Evolutionary conservation across 139 green algal species (phyloP).

Genomic region (Eudorina sp.): DNA sequence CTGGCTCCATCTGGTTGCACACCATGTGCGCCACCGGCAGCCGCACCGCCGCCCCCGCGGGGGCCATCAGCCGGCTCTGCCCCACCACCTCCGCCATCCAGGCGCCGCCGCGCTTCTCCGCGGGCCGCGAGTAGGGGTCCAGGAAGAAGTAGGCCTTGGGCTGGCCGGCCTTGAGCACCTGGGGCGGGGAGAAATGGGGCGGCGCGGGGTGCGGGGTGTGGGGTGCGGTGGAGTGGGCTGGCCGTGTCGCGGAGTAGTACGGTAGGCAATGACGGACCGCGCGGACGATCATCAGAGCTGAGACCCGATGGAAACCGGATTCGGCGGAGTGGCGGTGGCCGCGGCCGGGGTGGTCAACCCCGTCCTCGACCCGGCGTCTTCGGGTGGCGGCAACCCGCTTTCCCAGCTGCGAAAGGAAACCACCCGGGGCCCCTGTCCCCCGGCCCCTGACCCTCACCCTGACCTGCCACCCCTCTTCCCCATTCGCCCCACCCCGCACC

Average conservation of each 20-base stretch:
- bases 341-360: no score
- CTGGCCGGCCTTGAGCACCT: slow-evolving; percentile 26
- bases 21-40: slow-evolving; percentile 98
- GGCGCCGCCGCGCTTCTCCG: slow-evolving; percentile 96
- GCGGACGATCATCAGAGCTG: no score
- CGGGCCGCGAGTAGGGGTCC: slow-evolving; percentile 93
- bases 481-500: background rate
- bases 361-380: no score
- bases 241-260: no score
- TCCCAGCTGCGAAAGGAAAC: no score
- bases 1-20: slow-evolving; percentile 92
- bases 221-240: no score
- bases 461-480: background rate
- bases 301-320: no score
- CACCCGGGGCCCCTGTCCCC: no score
- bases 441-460: background rate
- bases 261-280: no score
- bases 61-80: slow-evolving; percentile 69
- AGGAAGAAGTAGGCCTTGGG: slow-evolving; percentile 94
- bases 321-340: no score
- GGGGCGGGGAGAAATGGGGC: background rate
- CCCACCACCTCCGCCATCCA: slow-evolving; percentile 95
- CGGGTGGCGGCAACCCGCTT: no score
- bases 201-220: background rate
- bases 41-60: slow-evolving; percentile 68